Evolutionary conservation across 352 stramenopile genomes (phyloP).

Genomic region (Phytophthora hybrid): DNA sequence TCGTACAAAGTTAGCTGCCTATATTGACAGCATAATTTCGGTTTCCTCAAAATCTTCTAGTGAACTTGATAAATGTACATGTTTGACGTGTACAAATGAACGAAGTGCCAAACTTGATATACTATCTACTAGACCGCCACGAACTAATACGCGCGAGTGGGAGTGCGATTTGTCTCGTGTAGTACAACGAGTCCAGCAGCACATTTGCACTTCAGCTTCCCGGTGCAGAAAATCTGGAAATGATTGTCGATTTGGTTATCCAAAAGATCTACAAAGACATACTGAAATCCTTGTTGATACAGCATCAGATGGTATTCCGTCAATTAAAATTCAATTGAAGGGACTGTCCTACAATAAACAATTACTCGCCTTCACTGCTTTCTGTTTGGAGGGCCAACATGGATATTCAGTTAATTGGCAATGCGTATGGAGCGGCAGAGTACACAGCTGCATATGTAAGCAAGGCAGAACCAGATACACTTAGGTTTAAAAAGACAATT

Average conservation of each 20-base stretch:
- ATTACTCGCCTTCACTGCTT: constrained; percentile 10
- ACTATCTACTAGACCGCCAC: too few species aligned
- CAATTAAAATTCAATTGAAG: neutral
- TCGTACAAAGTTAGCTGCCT: neutral
- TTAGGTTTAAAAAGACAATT: constrained; percentile 13
- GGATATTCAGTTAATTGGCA: constrained; percentile 29
- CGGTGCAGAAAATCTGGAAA: too few species aligned
- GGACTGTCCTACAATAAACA: constrained; percentile 15
- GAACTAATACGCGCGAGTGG: too few species aligned
- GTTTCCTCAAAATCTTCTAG: too few species aligned
- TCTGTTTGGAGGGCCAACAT: constrained; percentile 34
- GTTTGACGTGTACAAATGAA: too few species aligned
- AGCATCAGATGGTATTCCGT: neutral
- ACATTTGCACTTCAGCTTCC: too few species aligned
- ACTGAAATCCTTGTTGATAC: neutral
- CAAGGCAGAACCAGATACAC: constrained; percentile 28
- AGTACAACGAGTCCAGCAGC: too few species aligned
- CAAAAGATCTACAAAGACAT: neutral
- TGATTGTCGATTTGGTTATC: too few species aligned
- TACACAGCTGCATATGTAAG: constrained; percentile 40
- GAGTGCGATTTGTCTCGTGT: too few species aligned
- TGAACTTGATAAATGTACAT: too few species aligned
- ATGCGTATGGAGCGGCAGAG: constrained; percentile 33
- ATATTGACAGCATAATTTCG: too few species aligned
- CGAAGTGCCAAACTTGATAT: too few species aligned